Evolutionary conservation across 257 asterid species (phyloP).

Genomic region (Solanum etuberosum): DNA sequence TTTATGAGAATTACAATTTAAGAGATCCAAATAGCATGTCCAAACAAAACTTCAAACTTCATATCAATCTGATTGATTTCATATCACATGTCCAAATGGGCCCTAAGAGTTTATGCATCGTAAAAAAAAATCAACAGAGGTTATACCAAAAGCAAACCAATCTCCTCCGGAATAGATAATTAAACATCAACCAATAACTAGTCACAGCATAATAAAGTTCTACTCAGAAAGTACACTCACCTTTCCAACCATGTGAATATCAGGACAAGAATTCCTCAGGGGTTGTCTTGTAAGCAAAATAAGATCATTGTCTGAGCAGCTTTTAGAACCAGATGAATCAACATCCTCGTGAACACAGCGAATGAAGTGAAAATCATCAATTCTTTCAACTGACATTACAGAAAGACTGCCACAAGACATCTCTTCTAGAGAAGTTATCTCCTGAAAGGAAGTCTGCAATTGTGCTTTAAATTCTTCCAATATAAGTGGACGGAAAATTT

Average conservation of each 20-base stretch:
- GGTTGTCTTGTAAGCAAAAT: conserved; percentile 75
- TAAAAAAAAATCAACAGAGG: background rate
- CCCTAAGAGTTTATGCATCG: background rate
- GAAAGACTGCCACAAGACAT: conserved; percentile 65
- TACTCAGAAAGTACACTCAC: conserved; percentile 20
- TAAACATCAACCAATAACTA: background rate
- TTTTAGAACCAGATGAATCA: conserved; percentile 39
- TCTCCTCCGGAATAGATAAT: background rate
- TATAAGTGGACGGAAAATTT: conserved; percentile 78
- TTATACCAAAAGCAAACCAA: background rate
- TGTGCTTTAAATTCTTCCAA: conserved; percentile 96
- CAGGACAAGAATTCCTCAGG: conserved; percentile 34
- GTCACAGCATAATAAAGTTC: background rate
- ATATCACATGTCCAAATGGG: background rate
- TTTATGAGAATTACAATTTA: background rate
- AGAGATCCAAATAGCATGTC: background rate
- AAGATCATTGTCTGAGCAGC: conserved; percentile 77
- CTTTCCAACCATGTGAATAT: conserved; percentile 86
- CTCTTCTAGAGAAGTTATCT: conserved; percentile 57
- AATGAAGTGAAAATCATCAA: conserved; percentile 84
- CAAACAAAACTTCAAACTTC: background rate
- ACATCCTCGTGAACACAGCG: conserved; percentile 78
- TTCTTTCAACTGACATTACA: conserved; percentile 80
- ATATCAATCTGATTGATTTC: background rate
- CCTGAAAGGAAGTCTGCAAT: conserved; percentile 75